These are phyloP conservation scores for Aspergillus pseudoglaucus DNA, from an alignment of 2,329 filamentous ascomycete species.

Conservation along the genomic window DNA sequence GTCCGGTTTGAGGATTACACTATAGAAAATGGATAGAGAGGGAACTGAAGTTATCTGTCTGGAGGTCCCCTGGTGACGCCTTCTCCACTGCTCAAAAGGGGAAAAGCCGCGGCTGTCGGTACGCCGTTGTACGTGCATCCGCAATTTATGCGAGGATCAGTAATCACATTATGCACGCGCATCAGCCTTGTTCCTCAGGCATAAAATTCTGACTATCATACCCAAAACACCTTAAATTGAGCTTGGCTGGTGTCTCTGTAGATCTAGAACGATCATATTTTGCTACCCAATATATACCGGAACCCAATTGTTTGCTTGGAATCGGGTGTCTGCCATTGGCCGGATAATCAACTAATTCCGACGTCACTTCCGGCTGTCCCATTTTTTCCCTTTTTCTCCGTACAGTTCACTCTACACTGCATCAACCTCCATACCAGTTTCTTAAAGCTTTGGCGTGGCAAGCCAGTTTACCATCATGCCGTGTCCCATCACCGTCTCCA, in stretches of 20 bases:
- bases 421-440: too few relatives aligned
- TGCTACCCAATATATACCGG: not conserved
- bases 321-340: slow-evolving; percentile 1
- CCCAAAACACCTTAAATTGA: not conserved
- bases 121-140: not conserved
- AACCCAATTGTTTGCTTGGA: not conserved
- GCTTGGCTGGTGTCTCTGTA: not conserved
- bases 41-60: not conserved
- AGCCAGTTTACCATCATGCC: slow-evolving; percentile 47
- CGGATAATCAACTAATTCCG: not conserved
- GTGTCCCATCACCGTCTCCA: slow-evolving; percentile 68
- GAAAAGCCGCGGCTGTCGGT: not conserved
- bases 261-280: not conserved
- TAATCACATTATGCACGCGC: not conserved
- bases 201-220: not conserved
- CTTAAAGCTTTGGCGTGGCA: not conserved
- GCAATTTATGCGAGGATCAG: not conserved
- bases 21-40: not conserved
- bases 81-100: not conserved
- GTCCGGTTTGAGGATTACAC: not conserved
- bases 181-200: too few relatives aligned
- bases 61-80: not conserved
- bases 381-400: not conserved
- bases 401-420: not conserved
- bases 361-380: slow-evolving; percentile 1